phyloP scores from a whole-genome alignment of 2,329 filamentous ascomycete species.

The Lasiodiplodia sp. region DNA sequence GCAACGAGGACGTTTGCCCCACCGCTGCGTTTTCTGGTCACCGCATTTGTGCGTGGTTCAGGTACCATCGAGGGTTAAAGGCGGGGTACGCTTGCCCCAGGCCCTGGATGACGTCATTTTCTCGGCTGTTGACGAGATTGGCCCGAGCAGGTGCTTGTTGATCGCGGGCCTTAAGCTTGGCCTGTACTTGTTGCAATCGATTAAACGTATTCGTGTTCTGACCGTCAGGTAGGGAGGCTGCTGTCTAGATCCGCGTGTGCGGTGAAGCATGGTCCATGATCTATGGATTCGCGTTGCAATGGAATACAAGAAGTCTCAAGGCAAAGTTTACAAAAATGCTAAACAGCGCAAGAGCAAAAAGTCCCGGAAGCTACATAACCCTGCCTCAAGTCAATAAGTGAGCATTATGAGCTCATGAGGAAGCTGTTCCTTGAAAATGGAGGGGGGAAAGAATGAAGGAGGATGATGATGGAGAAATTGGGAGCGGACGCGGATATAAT shows the following conservation, averaged over 20 bases:
- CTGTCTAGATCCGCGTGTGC: not conserved
- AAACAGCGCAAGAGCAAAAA: too few species aligned
- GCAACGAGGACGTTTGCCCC: not conserved
- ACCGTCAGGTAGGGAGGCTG: not conserved
- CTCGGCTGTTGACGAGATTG: slow-evolving; percentile 10
- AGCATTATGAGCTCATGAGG: too few species aligned
- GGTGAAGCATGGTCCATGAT: not conserved
- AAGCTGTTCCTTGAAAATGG: too few species aligned
- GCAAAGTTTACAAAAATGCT: too few species aligned
- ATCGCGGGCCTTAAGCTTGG: not conserved
- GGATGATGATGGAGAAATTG: too few species aligned
- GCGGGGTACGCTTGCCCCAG: not conserved
- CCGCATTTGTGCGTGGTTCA: not conserved
- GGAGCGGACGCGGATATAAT: too few species aligned
- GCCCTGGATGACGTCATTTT: slow-evolving; percentile 15
- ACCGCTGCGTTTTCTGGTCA: not conserved
- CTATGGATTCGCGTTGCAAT: not conserved
- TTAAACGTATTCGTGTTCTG: not conserved
- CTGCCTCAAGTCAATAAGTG: too few species aligned
- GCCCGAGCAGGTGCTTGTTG: not conserved
- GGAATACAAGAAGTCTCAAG: too few species aligned
- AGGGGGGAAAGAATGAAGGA: too few species aligned
- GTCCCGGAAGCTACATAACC: too few species aligned
- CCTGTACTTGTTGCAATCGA: not conserved
- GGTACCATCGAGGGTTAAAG: slow-evolving; percentile 9